Evolutionary conservation across 345 rosid genomes (phyloP), one percentile per base, ranked within the genome.

Genomic region (Citrus glauca): DNA sequence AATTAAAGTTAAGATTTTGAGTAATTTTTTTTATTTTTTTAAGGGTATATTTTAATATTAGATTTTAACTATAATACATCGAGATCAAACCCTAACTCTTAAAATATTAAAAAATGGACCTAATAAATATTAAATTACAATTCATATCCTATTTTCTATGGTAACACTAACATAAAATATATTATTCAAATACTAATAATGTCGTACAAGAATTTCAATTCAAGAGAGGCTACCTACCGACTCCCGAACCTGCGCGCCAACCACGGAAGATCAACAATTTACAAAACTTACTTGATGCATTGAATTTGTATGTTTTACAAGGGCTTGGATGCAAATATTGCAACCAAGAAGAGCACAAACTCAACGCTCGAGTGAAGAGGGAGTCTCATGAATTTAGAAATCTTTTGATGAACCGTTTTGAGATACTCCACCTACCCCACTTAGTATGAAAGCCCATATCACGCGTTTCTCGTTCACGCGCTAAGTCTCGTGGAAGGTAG

Each of bases 31-130:
- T 42, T 7, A 0, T 9, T 40, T 42, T 42, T 42, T 10, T 0
- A 0, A 2, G 13, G 0, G 0, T 10, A 42, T 45, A 13, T 45
- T 45, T 45, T 45, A 0, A 3, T 45, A 45, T 0, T 11, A 45
- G 9, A 45, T 45, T 45, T 45, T 1, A 45, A 45, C 0, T 11
- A 45, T 0, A 45, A 0, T 11, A 13, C 16, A 4, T 45, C 0
- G 1, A 45, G 17, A 13, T 45, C 17, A 13, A 3, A 13, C 1
- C 0, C 5, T 5, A 13, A 0, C 17, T 13, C 17, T 45, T 45
- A 45, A 45, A 45, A 45, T 0, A 45, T 45, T 45, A 45, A 45
- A 0, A 45, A 45, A 0, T 10, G 13, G 14, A 42, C 16, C 0
- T 0, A 0, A 42, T 0, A 42, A 10, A 42, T 42, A 45, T 45